These are phyloP conservation scores for Annona cherimola DNA, from an alignment of 164 flowering plant species.

Conservation along the genomic window DNA sequence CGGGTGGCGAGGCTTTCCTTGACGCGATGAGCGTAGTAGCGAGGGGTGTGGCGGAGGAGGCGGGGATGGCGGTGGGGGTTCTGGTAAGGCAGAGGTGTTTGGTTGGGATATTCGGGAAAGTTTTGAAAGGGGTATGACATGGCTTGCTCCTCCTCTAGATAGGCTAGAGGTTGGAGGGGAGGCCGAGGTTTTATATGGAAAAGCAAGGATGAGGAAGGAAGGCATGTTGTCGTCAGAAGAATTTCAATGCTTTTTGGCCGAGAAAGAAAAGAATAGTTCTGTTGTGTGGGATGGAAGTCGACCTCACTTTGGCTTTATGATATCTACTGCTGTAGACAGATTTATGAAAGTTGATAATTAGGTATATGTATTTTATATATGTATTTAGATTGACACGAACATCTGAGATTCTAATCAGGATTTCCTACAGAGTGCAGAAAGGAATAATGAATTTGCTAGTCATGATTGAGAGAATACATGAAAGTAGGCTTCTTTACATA, in stretches of 20 bases:
- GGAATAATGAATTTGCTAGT: neutral
- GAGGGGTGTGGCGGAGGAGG: conserved; percentile 44
- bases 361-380: neutral
- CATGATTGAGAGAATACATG: neutral
- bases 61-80: conserved; percentile 8
- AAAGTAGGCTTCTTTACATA: neutral
- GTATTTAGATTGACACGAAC: neutral
- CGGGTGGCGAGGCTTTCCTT: conserved; percentile 67
- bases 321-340: too few species aligned
- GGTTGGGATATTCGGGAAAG: too few species aligned
- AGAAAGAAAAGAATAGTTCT: conserved; percentile 32
- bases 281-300: neutral
- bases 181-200: neutral
- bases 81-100: conserved; percentile 3
- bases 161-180: neutral
- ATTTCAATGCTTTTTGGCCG: conserved; percentile 6
- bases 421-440: neutral
- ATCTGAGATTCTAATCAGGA: neutral
- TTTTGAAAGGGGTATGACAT: conserved; percentile 8
- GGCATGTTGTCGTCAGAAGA: conserved; percentile 16
- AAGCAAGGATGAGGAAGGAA: conserved; percentile 10
- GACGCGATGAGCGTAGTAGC: conserved; percentile 63
- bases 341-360: too few species aligned
- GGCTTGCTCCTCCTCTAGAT: too few species aligned
- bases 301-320: neutral